A percentile compares a stretch with the other conserved stretches of the same genome.
These are phyloP conservation scores for Coriaria nepalensis DNA, from an alignment of 306 rosid genomes.

Conservation along the genomic window DNA sequence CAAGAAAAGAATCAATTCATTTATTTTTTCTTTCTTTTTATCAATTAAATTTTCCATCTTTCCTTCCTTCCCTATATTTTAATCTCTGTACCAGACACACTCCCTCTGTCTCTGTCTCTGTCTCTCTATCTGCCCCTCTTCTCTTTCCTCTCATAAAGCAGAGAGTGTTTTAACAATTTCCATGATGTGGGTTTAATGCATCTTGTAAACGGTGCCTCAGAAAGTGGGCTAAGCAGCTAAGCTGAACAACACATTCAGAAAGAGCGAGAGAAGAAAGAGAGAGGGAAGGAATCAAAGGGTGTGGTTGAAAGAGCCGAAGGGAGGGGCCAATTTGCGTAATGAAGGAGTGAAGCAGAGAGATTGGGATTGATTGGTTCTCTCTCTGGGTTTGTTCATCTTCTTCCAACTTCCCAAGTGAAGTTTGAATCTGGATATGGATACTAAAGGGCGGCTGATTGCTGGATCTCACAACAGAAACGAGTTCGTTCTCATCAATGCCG, in stretches of 20 bases:
- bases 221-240: slow-evolving; percentile 2
- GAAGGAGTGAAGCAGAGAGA: slow-evolving; percentile 3
- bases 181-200: slow-evolving; percentile 3
- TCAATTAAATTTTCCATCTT: slow-evolving; percentile 1
- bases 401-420: too few species aligned
- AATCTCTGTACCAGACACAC: background rate
- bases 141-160: slow-evolving; percentile 11
- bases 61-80: slow-evolving; percentile 1
- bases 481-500: slow-evolving; percentile 97
- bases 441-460: slow-evolving; percentile 88
- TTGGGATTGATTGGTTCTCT: slow-evolving; percentile 12
- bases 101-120: background rate
- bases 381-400: slow-evolving; percentile 18
- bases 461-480: slow-evolving; percentile 98
- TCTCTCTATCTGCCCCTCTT: slow-evolving; percentile 9
- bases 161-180: slow-evolving; percentile 9
- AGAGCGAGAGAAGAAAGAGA: background rate
- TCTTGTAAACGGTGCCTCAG: slow-evolving; percentile 12
- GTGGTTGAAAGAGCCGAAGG: too few species aligned
- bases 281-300: background rate
- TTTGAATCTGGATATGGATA: slow-evolving; percentile 37
- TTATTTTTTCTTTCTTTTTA: background rate
- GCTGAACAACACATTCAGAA: slow-evolving; percentile 2
- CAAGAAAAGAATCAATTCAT: slow-evolving; percentile 16
- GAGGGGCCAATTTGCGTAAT: slow-evolving; percentile 3